Base-by-base conservation (phyloP, 306 rosid genomes). In the Mimosa pudica region DNA sequence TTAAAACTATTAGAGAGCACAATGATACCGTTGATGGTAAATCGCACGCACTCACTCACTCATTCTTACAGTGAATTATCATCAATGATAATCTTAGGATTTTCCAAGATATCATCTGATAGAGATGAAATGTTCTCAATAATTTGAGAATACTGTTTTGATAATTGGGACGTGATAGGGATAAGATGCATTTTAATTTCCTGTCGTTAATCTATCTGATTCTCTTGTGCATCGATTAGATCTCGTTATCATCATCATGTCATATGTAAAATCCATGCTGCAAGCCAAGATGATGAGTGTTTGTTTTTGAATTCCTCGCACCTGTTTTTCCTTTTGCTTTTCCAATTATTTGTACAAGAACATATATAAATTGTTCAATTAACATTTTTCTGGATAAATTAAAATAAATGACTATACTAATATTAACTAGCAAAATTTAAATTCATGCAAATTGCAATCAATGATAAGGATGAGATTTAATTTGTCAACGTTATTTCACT, bases 141-240 rank as follows among this genome's bases (percentile, higher is more conserved):
- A 58, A 45, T 78, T 68, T 32, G 76, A 78, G 68, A 54, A 54
- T 55, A 74, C 58, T 82, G 48, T 20, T 73, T 78, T 60, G 63
- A 35, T 73, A 57, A 32, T 4, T 72, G 70, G 33, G 82, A 60
- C 68, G 45, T 74, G 65, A 62, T 45, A 38, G 80, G 76, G 42
- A 16, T 10, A 70, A 70, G 73, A 32, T 77, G 82, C 44, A 58
- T 58, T 66, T 80, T 70, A 5, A 67, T 60, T 72, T 73, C 20
- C 10, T 77, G 73, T 84, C 82, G 20, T 13, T 71, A 61, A 72
- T 72, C 47, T 70, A 4, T 67, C 16, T 57, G 80, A 80, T 66
- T 64, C 35, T 71, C 60, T 55, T 55, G 72, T 76, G n/a, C 38
- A 74, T 17, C 18, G 68, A 65, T 76, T 84, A 76, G 44, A 35